Evolutionary conservation across 2,329 filamentous ascomycete species (phyloP).

Genomic region (Aureobasidium subglaciale): DNA sequence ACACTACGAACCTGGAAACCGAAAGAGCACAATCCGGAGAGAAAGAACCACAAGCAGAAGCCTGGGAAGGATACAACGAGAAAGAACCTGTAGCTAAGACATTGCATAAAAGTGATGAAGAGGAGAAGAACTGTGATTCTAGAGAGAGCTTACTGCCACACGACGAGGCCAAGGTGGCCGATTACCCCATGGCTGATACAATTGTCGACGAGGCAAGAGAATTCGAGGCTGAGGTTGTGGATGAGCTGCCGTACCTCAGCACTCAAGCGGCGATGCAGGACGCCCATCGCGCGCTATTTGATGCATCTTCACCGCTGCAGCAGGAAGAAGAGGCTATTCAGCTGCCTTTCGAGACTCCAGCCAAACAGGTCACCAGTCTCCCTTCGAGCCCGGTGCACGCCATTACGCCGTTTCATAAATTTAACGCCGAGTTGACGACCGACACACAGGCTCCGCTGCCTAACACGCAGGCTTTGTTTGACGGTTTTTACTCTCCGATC

Average conservation of each 20-base stretch:
- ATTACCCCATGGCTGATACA: neutral
- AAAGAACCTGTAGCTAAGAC: no score
- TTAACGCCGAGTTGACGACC: constrained; percentile 20
- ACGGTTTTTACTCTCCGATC: constrained; percentile 24
- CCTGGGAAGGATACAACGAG: no score
- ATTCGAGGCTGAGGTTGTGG: neutral
- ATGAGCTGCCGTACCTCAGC: constrained; percentile 25
- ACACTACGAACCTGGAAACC: no score
- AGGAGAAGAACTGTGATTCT: neutral
- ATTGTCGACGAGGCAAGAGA: neutral
- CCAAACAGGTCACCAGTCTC: constrained; percentile 31
- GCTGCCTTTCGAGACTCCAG: constrained; percentile 7
- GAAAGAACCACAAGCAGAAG: no score
- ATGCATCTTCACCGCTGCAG: constrained; percentile 12
- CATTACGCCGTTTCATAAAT: constrained; percentile 18
- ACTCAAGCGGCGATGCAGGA: constrained; percentile 20
- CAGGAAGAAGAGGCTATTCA: constrained; percentile 17
- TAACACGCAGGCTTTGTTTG: constrained; percentile 40
- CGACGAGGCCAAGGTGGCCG: neutral
- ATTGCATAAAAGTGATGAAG: neutral
- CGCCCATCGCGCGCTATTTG: constrained; percentile 17
- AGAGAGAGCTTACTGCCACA: no score
- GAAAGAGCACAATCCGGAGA: no score
- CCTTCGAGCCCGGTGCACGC: constrained; percentile 27
- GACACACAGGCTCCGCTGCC: constrained; percentile 22